Conservation (phyloP, 1,284 basidiomycete species). For the Rhodotorula sp. region DNA sequence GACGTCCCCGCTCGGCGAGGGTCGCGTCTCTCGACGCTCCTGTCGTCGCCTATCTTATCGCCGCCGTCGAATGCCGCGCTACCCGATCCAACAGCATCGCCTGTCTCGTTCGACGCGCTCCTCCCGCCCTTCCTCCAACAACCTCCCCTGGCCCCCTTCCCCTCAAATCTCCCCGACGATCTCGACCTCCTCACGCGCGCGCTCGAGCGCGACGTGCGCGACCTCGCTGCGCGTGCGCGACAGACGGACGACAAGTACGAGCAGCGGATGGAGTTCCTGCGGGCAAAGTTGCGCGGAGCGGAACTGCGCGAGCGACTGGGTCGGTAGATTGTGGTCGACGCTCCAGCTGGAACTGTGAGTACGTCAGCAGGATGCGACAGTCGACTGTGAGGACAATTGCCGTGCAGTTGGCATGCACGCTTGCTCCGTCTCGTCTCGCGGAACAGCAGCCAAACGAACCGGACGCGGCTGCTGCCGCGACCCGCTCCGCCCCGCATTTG, state of each 20-base stretch:
- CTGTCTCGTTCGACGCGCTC: no score
- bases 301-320: conserved; percentile 8
- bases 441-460: no score
- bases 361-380: no score
- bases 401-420: no score
- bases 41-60: no score
- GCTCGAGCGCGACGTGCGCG: neutral
- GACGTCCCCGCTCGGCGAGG: neutral
- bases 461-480: no score
- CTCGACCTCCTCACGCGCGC: neutral
- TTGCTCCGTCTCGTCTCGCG: no score
- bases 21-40: no score
- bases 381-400: no score
- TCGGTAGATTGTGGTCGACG: no score
- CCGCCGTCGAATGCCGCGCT: neutral
- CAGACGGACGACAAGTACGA: conserved; percentile 17
- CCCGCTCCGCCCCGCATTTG: no score
- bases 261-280: conserved; percentile 14
- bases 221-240: neutral
- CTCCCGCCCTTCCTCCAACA: neutral
- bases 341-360: no score
- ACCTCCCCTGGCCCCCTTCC: neutral
- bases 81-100: neutral
- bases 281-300: conserved; percentile 6
- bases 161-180: conserved; percentile 2